Conservation (phyloP, 805 yeast species). For the Scheffersomyces stipitis region DNA sequence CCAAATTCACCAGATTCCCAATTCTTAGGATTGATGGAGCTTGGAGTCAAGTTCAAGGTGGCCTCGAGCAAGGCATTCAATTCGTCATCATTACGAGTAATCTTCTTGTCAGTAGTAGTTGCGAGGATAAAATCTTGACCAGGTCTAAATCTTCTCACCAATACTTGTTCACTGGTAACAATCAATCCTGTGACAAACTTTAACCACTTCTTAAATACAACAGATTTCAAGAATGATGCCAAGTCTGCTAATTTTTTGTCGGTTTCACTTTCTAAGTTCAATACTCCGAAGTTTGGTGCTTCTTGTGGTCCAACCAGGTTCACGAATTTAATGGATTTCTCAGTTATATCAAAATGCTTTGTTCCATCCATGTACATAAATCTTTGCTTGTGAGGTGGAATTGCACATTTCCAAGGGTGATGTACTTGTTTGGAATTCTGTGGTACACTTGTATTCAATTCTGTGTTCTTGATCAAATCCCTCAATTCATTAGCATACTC, state of each 20-base stretch:
- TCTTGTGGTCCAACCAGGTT: conserved; percentile 49
- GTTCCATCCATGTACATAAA: conserved; percentile 79
- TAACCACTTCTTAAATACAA: conserved; percentile 70
- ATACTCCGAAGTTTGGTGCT: conserved; percentile 53
- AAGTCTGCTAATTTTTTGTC: conserved; percentile 51
- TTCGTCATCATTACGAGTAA: conserved; percentile 37
- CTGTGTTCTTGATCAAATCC: conserved; percentile 51
- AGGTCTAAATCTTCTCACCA: conserved; percentile 88
- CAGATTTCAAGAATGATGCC: conserved; percentile 57
- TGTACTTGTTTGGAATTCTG: conserved; percentile 50
- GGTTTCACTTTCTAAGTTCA: conserved; percentile 9
- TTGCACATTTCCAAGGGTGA: conserved; percentile 85
- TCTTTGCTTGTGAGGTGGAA: conserved; percentile 92
- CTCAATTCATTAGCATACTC: conserved; percentile 51
- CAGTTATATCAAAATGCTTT: conserved; percentile 32
- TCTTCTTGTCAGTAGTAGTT: conserved; percentile 51
- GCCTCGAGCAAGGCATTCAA: conserved; percentile 64
- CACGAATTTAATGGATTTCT: conserved; percentile 27
- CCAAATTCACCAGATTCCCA: conserved; percentile 93
- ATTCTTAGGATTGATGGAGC: conserved; percentile 49
- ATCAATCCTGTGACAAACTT: conserved; percentile 57
- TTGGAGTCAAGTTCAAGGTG: conserved; percentile 78
- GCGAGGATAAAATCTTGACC: conserved; percentile 94
- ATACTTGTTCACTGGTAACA: conserved; percentile 62
- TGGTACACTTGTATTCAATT: conserved; percentile 65